Percentiles rank a stretch among this genome's conserved stretches.
Evolutionary conservation across 768 basidiomycete species (phyloP).

Genomic region (Cytidiella melzeri): DNA sequence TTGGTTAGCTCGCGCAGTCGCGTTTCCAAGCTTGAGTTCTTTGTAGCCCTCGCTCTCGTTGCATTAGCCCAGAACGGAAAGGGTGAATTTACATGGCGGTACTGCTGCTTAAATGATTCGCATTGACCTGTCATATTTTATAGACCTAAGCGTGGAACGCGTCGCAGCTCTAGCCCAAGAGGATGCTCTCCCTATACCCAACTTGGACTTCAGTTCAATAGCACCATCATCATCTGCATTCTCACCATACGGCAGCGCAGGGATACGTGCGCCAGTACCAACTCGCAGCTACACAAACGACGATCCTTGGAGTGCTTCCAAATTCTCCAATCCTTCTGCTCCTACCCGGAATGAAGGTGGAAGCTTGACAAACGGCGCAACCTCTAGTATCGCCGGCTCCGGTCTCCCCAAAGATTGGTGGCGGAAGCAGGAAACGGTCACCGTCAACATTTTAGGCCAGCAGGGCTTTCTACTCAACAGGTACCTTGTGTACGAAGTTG

Average conservation of each 20-base stretch:
- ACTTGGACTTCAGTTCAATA: conserved; percentile 56
- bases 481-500: conserved; percentile 78
- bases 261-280: conserved; percentile 32
- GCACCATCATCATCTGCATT: conserved; percentile 50
- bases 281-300: conserved; percentile 52
- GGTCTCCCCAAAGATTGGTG: conserved; percentile 82
- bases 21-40: conserved; percentile 87
- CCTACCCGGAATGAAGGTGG: conserved; percentile 11
- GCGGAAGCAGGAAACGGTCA: conserved; percentile 71
- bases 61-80: conserved; percentile 79
- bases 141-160: conserved; percentile 80
- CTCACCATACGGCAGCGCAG: conserved; percentile 16
- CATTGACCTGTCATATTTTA: not conserved
- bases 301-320: conserved; percentile 46
- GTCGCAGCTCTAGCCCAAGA: conserved; percentile 71
- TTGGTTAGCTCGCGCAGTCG: conserved; percentile 75
- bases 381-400: conserved; percentile 60
- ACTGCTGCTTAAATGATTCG: not conserved
- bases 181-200: conserved; percentile 72
- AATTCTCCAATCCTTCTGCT: conserved; percentile 14
- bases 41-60: conserved; percentile 82
- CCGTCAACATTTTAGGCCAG: conserved; percentile 72
- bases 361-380: conserved; percentile 36
- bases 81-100: conserved; percentile 37
- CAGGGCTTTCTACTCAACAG: conserved; percentile 91